Evolutionary conservation across 495 filamentous ascomycete genomes (phyloP), one percentile per base, ranked within the genome.

Genomic region (Penicillium fimorum): DNA sequence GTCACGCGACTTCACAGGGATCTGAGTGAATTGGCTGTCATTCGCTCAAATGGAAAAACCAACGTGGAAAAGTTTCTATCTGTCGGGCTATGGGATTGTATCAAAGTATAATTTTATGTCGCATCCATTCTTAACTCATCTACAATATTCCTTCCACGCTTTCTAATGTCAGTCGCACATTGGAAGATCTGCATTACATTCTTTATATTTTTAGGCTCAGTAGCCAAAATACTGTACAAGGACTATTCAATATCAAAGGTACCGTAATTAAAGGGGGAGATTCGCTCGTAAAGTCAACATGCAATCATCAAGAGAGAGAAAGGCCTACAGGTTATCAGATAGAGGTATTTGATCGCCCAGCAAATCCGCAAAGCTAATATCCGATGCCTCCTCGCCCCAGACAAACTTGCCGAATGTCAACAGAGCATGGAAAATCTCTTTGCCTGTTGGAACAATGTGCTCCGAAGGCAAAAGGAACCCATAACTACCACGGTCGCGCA

Each of bases 401-500:
- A 94, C 71, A 65, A 88, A 96, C 48, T 87, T 80, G 0, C 90
- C 91, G 58, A 96, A 84, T 58, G 90, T 89, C 58, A 91, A 79
- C 37, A 96, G 74, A 0, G 91, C 89, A 46, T 87, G 85, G 61
- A 92, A 86, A 20, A 90, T 78, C 69, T 98, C 94, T 70, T 90
- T 84, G 3, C 94, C 94, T 0, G 91, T 93, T 0, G 94, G 93
- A 5, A 96, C 70, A 50, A 98, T 98, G 58, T 96, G 80, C 54
- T 92, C 87, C 33, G 82, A 84, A 0, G 94, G 94, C 9, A 98
- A 77, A 46, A 98, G 75, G 63, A 97, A 98, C 0, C 94, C 94
- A 68, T 97, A 97, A 70, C 84, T 94, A 3, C 94, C 94, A 0
- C 90, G 96, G 73, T 98, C 94, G 35, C 94, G 81, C 22, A 98